These are phyloP conservation scores for Colletotrichum neosansevieriae DNA, from an alignment of 2,329 filamentous ascomycete genomes.

Conservation along the genomic window DNA sequence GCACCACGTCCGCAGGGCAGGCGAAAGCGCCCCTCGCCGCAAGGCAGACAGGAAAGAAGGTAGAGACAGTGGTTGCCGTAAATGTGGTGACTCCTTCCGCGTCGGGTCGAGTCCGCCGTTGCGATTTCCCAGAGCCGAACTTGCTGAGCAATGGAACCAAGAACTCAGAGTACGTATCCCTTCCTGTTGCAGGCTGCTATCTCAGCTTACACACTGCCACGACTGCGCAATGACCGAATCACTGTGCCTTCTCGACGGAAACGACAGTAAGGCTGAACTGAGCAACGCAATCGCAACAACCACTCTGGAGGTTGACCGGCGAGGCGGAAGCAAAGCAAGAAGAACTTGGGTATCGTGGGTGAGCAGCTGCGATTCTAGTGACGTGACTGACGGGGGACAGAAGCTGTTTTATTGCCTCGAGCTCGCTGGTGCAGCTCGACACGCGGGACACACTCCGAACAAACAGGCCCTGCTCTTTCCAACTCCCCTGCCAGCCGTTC, in stretches of 20 bases:
- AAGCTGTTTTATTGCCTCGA: constrained; percentile 32
- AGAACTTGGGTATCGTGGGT: constrained; percentile 25
- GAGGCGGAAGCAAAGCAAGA: not conserved
- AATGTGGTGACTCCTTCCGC: constrained; percentile 13
- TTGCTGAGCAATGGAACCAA: not conserved
- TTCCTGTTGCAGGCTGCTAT: constrained; percentile 7
- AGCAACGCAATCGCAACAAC: constrained; percentile 9
- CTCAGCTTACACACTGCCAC: constrained; percentile 11
- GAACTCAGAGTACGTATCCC: constrained; percentile 13
- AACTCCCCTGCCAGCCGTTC: constrained; percentile 25
- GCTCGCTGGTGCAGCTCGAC: constrained; percentile 24
- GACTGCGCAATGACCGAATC: constrained; percentile 9
- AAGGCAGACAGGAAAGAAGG: not conserved
- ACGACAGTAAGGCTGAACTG: not conserved
- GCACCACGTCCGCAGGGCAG: not conserved
- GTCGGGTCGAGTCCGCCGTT: not conserved
- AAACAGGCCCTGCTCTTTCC: constrained; percentile 23
- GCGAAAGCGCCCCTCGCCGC: not conserved
- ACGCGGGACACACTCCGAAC: constrained; percentile 26
- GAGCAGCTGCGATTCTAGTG: constrained; percentile 25
- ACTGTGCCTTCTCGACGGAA: constrained; percentile 14
- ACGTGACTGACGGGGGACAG: constrained; percentile 15
- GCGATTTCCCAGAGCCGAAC: constrained; percentile 7
- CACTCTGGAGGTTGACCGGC: not conserved
- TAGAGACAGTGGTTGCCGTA: not conserved